Conservation (phyloP, 2,329 filamentous ascomycete species). For the Microcyclospora pomicola region DNA sequence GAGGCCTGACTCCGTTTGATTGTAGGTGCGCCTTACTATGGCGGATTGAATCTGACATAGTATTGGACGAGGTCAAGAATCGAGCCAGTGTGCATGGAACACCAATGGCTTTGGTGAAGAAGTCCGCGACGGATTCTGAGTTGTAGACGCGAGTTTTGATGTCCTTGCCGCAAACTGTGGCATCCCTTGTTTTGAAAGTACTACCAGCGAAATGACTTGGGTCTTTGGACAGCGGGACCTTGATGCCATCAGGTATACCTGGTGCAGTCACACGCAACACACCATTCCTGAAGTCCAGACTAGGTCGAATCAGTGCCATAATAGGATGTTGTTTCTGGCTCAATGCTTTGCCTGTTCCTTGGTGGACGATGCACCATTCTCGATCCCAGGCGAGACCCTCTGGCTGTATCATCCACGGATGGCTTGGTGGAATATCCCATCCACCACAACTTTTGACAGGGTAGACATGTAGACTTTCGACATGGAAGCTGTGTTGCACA, state of each 20-base stretch:
- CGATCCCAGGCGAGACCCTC: slow-evolving; percentile 90
- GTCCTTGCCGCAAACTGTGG: slow-evolving; percentile 71
- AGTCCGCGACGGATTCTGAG: slow-evolving; percentile 50
- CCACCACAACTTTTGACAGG: slow-evolving; percentile 91
- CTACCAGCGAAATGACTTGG: slow-evolving; percentile 40
- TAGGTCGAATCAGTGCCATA: slow-evolving; percentile 73
- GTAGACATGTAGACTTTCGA: slow-evolving; percentile 49
- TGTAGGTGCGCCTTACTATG: slow-evolving; percentile 56
- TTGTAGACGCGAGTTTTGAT: slow-evolving; percentile 59
- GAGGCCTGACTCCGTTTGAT: slow-evolving; percentile 24
- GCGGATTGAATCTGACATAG: slow-evolving; percentile 44
- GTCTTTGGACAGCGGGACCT: slow-evolving; percentile 52
- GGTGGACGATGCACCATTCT: slow-evolving; percentile 89
- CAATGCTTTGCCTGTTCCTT: slow-evolving; percentile 68
- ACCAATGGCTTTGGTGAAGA: slow-evolving; percentile 63
- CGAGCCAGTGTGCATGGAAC: slow-evolving; percentile 73
- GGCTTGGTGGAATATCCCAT: slow-evolving; percentile 50
- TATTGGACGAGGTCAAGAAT: slow-evolving; percentile 52
- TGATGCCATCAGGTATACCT: slow-evolving; percentile 24
- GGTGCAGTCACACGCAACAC: slow-evolving; percentile 45
- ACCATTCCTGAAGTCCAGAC: slow-evolving; percentile 55
- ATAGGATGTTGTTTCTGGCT: slow-evolving; percentile 78
- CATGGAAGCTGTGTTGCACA: slow-evolving; percentile 19
- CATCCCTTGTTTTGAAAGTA: slow-evolving; percentile 26
- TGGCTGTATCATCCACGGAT: slow-evolving; percentile 59